These are phyloP conservation scores for Trichoderma gracile DNA, from an alignment of 2,329 filamentous ascomycete genomes.

Conservation along the genomic window DNA sequence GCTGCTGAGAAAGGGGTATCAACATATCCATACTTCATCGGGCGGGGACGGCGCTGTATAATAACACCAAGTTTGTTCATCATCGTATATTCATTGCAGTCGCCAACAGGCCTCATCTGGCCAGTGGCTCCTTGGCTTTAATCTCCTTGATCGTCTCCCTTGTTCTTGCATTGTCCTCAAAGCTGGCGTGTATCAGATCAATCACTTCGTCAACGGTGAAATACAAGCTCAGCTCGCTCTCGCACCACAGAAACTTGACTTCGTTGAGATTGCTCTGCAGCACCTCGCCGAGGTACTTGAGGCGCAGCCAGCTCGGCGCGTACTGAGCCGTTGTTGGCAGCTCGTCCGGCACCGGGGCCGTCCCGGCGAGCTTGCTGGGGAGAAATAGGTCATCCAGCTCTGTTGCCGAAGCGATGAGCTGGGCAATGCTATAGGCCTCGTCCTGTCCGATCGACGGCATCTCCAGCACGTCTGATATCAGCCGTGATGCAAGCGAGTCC, in stretches of 20 bases:
- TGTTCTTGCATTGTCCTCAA: slow-evolving; percentile 62
- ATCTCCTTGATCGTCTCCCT: slow-evolving; percentile 62
- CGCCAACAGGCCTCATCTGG: neutral
- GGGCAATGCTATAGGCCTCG: slow-evolving; percentile 62
- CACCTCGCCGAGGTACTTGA: slow-evolving; percentile 65
- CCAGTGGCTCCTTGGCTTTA: slow-evolving; percentile 45
- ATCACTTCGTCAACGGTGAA: slow-evolving; percentile 62
- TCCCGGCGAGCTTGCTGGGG: slow-evolving; percentile 42
- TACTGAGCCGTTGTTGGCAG: slow-evolving; percentile 61
- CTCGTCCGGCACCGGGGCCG: slow-evolving; percentile 39
- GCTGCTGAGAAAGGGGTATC: too few relatives aligned
- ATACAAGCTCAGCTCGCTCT: slow-evolving; percentile 65
- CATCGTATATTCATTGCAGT: neutral
- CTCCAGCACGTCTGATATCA: slow-evolving; percentile 63
- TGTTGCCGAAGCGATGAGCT: slow-evolving; percentile 58
- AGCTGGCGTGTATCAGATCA: slow-evolving; percentile 63
- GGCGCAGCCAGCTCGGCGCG: slow-evolving; percentile 61
- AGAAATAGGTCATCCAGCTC: slow-evolving; percentile 62
- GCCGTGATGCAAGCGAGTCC: slow-evolving; percentile 59
- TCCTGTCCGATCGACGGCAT: slow-evolving; percentile 62
- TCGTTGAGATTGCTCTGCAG: slow-evolving; percentile 67
- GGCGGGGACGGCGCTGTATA: neutral
- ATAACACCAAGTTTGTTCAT: neutral
- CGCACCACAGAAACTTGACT: slow-evolving; percentile 63
- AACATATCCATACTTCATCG: neutral